Evolutionary conservation across 257 asterid species (phyloP).

Genomic region (Mitragyna speciosa): DNA sequence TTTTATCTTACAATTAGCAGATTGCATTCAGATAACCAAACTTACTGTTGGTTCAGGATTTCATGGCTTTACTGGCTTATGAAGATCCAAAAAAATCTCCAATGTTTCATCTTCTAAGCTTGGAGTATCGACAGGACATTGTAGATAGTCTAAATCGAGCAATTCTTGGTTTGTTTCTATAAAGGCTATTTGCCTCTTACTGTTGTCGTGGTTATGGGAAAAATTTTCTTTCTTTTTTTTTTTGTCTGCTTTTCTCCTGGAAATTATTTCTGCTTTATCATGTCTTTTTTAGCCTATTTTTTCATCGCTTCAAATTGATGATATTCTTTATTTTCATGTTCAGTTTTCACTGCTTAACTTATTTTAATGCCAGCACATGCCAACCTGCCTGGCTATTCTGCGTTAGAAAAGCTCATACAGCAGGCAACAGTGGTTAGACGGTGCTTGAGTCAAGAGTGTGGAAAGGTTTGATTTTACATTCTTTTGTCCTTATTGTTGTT

Average conservation of each 20-base stretch:
- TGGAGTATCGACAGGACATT: slow-evolving; percentile 73
- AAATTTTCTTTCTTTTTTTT: not conserved
- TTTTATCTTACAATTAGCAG: slow-evolving; percentile 12
- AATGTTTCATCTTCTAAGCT: slow-evolving; percentile 78
- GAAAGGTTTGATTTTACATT: slow-evolving; percentile 63
- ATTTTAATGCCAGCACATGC: slow-evolving; percentile 54
- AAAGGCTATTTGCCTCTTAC: not conserved
- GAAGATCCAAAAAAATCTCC: slow-evolving; percentile 94
- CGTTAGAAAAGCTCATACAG: slow-evolving; percentile 76
- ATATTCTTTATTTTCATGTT: slow-evolving; percentile 10
- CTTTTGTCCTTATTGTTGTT: slow-evolving; percentile 13
- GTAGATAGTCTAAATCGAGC: slow-evolving; percentile 86
- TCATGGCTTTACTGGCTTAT: slow-evolving; percentile 82
- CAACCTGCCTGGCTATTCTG: slow-evolving; percentile 69
- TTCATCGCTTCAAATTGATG: not conserved
- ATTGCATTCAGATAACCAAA: slow-evolving; percentile 14
- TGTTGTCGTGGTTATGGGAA: not conserved
- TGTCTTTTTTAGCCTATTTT: not conserved
- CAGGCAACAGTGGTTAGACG: slow-evolving; percentile 76
- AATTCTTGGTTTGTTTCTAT: slow-evolving; percentile 57
- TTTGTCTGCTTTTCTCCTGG: not conserved
- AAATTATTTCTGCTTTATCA: not conserved
- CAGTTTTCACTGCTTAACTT: slow-evolving; percentile 10
- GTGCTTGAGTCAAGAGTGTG: slow-evolving; percentile 64
- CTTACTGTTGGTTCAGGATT: slow-evolving; percentile 50